Percentiles rank a stretch among this genome's conserved stretches.
Evolutionary conservation across 495 filamentous ascomycete genomes (phyloP).

Genomic region (Penicillium silybi): DNA sequence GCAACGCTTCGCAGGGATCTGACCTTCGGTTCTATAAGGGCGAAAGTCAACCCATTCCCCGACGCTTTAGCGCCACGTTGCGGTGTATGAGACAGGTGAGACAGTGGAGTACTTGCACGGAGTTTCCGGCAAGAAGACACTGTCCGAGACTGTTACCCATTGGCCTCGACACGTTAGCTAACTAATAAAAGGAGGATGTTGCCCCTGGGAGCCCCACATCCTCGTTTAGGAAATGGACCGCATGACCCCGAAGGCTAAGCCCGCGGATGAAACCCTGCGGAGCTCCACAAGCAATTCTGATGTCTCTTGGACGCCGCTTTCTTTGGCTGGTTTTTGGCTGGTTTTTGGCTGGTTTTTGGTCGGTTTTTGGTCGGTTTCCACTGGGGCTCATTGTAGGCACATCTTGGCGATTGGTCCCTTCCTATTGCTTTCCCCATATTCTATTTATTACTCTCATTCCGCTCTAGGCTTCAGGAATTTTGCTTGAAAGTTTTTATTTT

Average conservation of each 20-base stretch:
- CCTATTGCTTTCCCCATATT: constrained; percentile 10
- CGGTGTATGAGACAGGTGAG: constrained; percentile 1
- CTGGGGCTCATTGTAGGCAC: background rate
- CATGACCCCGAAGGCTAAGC: constrained; percentile 12
- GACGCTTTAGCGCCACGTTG: constrained; percentile 6
- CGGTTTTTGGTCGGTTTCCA: background rate
- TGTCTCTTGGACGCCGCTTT: background rate
- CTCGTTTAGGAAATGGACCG: constrained; percentile 16
- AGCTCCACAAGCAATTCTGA: constrained; percentile 8
- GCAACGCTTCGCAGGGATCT: background rate
- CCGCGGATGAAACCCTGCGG: constrained; percentile 14
- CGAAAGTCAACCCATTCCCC: background rate
- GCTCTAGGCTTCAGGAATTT: background rate
- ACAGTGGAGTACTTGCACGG: constrained; percentile 7
- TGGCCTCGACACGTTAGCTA: background rate
- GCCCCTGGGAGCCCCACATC: constrained; percentile 2
- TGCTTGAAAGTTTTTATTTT: background rate
- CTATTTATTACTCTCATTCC: constrained; percentile 14
- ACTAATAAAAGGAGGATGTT: background rate
- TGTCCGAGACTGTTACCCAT: background rate
- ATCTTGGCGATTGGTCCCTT: background rate
- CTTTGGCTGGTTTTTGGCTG: too few relatives aligned
- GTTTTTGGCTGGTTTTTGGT: too few relatives aligned
- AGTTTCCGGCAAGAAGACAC: background rate
- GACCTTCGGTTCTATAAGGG: background rate